phyloP scores from a whole-genome alignment of 768 basidiomycete genomes.

The Boletus rex-veris region DNA sequence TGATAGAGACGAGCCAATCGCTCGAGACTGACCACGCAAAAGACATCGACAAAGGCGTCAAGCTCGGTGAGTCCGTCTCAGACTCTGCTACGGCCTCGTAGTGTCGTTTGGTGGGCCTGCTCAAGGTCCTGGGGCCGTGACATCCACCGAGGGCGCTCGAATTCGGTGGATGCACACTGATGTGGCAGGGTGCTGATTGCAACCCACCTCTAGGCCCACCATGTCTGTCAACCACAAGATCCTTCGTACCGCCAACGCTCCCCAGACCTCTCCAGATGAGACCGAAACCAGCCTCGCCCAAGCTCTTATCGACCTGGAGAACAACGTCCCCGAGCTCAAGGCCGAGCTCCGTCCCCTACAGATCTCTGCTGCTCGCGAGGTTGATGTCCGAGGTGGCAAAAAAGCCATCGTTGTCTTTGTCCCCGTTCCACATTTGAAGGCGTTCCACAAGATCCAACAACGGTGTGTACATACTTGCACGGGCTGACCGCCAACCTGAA shows the following conservation, averaged over 20 bases:
- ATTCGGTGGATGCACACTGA: constrained; percentile 55
- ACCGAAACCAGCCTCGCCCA: constrained; percentile 90
- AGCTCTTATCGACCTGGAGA: constrained; percentile 95
- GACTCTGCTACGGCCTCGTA: constrained; percentile 19
- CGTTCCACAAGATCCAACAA: constrained; percentile 97
- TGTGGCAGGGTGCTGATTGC: constrained; percentile 43
- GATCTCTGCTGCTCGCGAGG: constrained; percentile 97
- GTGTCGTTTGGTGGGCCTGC: constrained; percentile 18
- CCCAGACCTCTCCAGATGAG: constrained; percentile 83
- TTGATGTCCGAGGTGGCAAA: constrained; percentile 98
- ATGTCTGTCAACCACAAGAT: constrained; percentile 90
- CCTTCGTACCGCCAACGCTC: constrained; percentile 93
- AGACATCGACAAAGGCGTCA: constrained; percentile 55
- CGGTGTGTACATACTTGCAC: constrained; percentile 47
- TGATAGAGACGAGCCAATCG: constrained; percentile 5
- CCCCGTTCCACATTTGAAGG: constrained; percentile 95
- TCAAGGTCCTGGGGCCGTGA: constrained; percentile 16
- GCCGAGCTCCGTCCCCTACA: constrained; percentile 91
- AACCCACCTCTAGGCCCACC: constrained; percentile 22
- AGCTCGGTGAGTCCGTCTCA: constrained; percentile 61
- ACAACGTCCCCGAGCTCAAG: constrained; percentile 98
- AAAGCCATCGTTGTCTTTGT: constrained; percentile 99
- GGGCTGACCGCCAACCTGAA: constrained; percentile 5
- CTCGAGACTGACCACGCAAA: constrained; percentile 16
- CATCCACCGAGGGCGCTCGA: constrained; percentile 24